These are phyloP conservation scores for Salvia sclarea DNA, from an alignment of 305 asterid species.

Conservation along the genomic window DNA sequence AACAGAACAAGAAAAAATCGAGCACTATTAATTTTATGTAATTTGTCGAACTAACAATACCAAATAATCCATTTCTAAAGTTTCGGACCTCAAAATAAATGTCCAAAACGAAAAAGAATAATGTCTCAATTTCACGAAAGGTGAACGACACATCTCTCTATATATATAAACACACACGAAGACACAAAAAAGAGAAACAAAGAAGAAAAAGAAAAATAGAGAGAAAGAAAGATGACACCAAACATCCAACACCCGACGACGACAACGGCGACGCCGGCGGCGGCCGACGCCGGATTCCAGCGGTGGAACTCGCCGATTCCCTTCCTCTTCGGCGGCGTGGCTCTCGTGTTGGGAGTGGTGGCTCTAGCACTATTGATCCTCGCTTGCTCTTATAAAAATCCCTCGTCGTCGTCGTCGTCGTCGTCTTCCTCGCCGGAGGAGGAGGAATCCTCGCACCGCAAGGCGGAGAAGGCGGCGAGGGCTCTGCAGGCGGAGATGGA, in stretches of 20 bases:
- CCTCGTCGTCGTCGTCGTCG: no score
- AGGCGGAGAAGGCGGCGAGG: constrained; percentile 1
- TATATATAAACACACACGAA: not conserved
- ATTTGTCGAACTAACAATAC: no score
- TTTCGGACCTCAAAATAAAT: no score
- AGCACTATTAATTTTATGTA: no score
- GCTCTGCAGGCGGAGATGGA: constrained; percentile 37
- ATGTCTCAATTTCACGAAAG: no score
- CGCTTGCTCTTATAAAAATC: constrained; percentile 44
- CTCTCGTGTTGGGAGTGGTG: constrained; percentile 48
- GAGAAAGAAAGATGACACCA: constrained; percentile 32
- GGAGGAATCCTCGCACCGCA: constrained; percentile 24
- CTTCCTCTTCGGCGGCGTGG: constrained; percentile 56
- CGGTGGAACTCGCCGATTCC: constrained; percentile 58
- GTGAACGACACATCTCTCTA: no score
- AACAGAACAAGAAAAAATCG: no score
- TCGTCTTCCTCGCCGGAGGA: constrained; percentile 24
- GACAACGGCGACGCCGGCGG: constrained; percentile 28
- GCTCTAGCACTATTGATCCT: constrained; percentile 50
- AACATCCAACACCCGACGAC: constrained; percentile 29
- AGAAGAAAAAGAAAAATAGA: not conserved
- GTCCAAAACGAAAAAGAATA: no score
- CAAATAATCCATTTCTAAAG: no score
- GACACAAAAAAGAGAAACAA: not conserved
- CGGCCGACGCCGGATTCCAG: constrained; percentile 30